Evolutionary conservation across 805 yeast species (phyloP), one percentile per base, ranked within the genome.

Genomic region (Yamadazyma insecticola): DNA sequence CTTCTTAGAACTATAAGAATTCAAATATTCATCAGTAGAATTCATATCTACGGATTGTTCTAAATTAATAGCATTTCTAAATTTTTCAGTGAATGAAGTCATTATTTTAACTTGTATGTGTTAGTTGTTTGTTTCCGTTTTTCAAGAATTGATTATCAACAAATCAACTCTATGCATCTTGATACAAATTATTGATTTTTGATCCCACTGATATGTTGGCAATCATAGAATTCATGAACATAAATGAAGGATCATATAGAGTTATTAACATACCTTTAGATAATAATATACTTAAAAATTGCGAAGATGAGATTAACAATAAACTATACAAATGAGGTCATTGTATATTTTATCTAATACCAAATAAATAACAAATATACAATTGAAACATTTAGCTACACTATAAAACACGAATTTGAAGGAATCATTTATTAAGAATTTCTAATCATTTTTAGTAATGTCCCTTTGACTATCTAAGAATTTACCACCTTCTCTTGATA

Each of bases 1-100:
- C 33, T 69, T 67, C 48, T 81, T 80, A 1, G 88, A 76, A 1
- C 90, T 43, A 35, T 58, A 61, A 4, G 50, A 24, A 25, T 45
- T 45, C 14, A 66, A 49, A 29, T 57, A 62, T 4, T 50, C 34
- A 28, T 61, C 48, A 6, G 69, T 60, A 15, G 48, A 45, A 15
- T 49, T 48, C 13, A 55, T 37, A 34, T 66, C 72, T 10, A 60
- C 51, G 32, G 48, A 40, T 41, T 62, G 68, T 33, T 66, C 72
- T 15, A 57, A 30, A 15, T 52, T 47, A 9, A 66, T 51, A 6
- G 71, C 71, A 37, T 51, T 43, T 24, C 37, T 46, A 32, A 48
- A 43, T 16, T 32, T 28, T 12, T 41, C 48, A 14, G 40, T 43
- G 18, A 50, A 44, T 17, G 32, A 12, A 26, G 7, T 7, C 26